Evolutionary conservation across 2,329 filamentous ascomycete genomes (phyloP).

Genomic region (Claviceps pazoutovae): DNA sequence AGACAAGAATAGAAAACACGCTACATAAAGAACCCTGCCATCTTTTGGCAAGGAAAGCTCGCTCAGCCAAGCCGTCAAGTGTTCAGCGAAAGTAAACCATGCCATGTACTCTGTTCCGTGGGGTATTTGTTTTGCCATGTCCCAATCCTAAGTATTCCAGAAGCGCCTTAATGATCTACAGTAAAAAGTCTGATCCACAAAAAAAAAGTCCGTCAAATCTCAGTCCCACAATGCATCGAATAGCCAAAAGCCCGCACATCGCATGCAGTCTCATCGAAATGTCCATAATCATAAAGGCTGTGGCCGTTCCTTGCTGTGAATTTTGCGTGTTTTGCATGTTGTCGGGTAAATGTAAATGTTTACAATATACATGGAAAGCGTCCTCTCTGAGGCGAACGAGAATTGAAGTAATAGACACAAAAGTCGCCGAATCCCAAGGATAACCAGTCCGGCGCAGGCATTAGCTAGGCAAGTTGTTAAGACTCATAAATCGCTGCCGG

Average conservation of each 20-base stretch:
- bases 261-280: no score
- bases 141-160: not conserved
- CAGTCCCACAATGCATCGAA: not conserved
- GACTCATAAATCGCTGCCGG: conserved; percentile 10
- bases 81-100: not conserved
- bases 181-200: not conserved
- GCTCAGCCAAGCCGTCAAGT: not conserved
- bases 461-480: conserved; percentile 9
- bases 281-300: no score
- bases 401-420: not conserved
- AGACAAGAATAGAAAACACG: no score
- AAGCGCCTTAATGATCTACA: conserved; percentile 5
- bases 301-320: not conserved
- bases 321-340: not conserved
- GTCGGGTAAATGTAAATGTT: not conserved
- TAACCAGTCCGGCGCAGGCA: not conserved
- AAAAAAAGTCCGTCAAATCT: not conserved
- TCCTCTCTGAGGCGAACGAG: not conserved
- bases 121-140: conserved; percentile 5
- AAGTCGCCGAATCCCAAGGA: not conserved
- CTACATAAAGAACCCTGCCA: no score
- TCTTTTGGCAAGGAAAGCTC: no score
- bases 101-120: conserved; percentile 2
- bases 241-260: no score
- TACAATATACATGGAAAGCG: not conserved